phyloP scores from a whole-genome alignment of 2,329 filamentous ascomycete species.

The Tricladium varicosporioides region DNA sequence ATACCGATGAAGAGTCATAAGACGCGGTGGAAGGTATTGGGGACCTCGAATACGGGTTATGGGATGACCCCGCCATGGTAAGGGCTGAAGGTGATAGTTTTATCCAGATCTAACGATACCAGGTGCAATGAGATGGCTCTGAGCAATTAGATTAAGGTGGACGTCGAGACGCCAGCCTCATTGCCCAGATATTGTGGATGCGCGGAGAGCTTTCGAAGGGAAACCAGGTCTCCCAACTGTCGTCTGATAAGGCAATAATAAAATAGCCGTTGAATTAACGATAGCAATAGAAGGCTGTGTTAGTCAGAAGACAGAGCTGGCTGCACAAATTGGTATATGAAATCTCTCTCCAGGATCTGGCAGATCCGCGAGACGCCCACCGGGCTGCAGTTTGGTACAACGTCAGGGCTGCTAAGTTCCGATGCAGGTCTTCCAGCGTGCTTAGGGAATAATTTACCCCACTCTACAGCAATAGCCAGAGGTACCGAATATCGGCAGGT shows the following conservation, averaged over 20 bases:
- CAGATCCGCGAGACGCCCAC: slow-evolving; percentile 27
- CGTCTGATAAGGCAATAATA: slow-evolving; percentile 1
- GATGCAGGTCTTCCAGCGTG: slow-evolving; percentile 27
- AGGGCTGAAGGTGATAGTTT: slow-evolving; percentile 17
- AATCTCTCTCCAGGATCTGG: slow-evolving; percentile 21
- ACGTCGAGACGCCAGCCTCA: slow-evolving; percentile 24
- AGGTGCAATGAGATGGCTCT: slow-evolving; percentile 14
- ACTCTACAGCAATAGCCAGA: slow-evolving; percentile 21
- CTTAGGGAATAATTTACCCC: slow-evolving; percentile 23
- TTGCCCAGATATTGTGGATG: slow-evolving; percentile 16
- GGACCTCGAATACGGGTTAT: slow-evolving; percentile 59
- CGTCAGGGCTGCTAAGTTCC: slow-evolving; percentile 31
- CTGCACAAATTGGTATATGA: slow-evolving; percentile 7
- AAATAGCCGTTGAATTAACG: slow-evolving; percentile 3
- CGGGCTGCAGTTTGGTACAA: slow-evolving; percentile 26
- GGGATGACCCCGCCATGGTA: slow-evolving; percentile 53
- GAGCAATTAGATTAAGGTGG: slow-evolving; percentile 14
- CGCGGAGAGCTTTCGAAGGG: slow-evolving; percentile 8
- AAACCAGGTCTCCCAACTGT: slow-evolving; percentile 5
- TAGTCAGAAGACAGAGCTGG: slow-evolving; percentile 20
- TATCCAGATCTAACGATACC: slow-evolving; percentile 20
- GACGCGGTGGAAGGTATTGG: slow-evolving; percentile 60
- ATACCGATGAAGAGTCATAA: slow-evolving; percentile 63
- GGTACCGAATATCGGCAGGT: slow-evolving; percentile 31
- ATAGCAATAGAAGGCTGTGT: slow-evolving; percentile 12